Evolutionary conservation across 169 alveolate genomes (phyloP).

Genomic region (Eimeria zaria): DNA sequence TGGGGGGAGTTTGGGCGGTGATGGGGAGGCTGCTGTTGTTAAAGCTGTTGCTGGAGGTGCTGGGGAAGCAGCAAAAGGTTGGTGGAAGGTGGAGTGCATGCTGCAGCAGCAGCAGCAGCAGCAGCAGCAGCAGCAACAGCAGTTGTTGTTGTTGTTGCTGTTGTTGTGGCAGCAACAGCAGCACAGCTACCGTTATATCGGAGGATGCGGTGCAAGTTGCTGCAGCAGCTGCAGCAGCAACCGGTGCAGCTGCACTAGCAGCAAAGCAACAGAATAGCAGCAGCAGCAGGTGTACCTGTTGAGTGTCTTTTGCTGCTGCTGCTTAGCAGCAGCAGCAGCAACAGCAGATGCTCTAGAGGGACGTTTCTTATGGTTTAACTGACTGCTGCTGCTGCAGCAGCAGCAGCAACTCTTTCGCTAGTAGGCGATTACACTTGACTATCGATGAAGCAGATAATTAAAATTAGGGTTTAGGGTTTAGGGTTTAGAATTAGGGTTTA

Average conservation of each 20-base stretch:
- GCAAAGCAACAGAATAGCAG: not conserved
- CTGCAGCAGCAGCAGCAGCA: not conserved
- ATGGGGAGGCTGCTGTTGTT: no score
- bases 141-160: not conserved
- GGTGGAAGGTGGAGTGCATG: no score
- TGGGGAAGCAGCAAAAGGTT: no score
- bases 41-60: no score
- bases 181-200: not conserved
- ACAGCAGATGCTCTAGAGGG: not conserved
- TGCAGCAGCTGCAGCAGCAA: conserved; percentile 6
- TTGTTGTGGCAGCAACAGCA: not conserved
- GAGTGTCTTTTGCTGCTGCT: not conserved
- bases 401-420: not conserved
- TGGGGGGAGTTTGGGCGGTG: no score
- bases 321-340: not conserved
- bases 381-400: conserved; percentile 17
- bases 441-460: not conserved
- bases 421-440: not conserved
- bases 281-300: not conserved
- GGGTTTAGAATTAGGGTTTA: not conserved
- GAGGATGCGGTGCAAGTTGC: not conserved
- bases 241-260: not conserved
- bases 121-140: no score
- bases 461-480: conserved; percentile 15
- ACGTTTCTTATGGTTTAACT: not conserved